Evolutionary conservation across 352 stramenopile species (phyloP).

Genomic region (Globisporangium middletonii): DNA sequence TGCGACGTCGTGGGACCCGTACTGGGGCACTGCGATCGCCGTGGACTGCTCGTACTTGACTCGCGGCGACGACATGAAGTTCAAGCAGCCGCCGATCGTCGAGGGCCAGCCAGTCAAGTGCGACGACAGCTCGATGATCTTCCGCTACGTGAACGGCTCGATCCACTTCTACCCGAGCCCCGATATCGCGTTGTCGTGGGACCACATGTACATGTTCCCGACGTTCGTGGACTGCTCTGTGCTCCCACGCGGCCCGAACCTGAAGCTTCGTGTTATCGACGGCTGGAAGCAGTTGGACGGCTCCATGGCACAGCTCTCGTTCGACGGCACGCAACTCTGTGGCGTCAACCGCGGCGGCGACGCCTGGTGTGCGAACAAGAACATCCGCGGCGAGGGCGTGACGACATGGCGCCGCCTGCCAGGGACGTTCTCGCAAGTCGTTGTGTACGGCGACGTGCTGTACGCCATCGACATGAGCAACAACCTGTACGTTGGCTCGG

Average conservation of each 20-base stretch:
- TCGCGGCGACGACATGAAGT: constrained; percentile 11
- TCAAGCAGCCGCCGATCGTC: constrained; percentile 9
- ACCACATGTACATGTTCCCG: constrained; percentile 10
- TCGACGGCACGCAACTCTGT: constrained; percentile 23
- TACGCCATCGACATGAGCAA: constrained; percentile 14
- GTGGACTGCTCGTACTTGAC: constrained; percentile 10
- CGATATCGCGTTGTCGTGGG: constrained; percentile 17
- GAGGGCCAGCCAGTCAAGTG: constrained; percentile 18
- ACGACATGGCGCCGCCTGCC: constrained; percentile 18
- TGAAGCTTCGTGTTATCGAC: not conserved
- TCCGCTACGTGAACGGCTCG: constrained; percentile 9
- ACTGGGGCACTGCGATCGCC: not conserved
- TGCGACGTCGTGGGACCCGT: constrained; percentile 19
- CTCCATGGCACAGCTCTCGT: constrained; percentile 20
- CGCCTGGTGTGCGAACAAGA: constrained; percentile 20
- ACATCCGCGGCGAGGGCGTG: constrained; percentile 11
- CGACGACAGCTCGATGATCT: constrained; percentile 6
- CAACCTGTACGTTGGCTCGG: constrained; percentile 10
- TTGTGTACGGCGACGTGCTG: constrained; percentile 22
- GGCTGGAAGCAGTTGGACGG: constrained; percentile 18
- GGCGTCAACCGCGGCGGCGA: constrained; percentile 17
- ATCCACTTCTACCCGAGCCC: constrained; percentile 14
- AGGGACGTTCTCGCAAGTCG: constrained; percentile 18
- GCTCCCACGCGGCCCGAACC: not conserved
- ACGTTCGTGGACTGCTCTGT: constrained; percentile 14